Evolutionary conservation across 306 rosid species (phyloP), one percentile per base, ranked within the genome.

Genomic region (Alnus glutinosa): DNA sequence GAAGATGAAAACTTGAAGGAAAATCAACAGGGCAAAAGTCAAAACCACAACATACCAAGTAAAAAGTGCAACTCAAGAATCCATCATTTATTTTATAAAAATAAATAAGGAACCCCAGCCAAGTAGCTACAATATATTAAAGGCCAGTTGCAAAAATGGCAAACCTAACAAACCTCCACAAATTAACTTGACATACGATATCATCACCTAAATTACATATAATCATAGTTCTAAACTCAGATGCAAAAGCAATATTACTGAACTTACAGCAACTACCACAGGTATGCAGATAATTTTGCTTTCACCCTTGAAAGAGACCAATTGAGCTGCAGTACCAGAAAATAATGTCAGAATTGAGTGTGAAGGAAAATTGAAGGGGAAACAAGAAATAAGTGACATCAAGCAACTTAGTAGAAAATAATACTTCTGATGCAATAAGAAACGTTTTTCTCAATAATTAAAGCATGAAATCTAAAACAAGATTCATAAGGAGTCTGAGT

Each of bases 251-350:
- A 71, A 62, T 63, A 49, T 34, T 71, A 62, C 55, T 73, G 14
- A 76, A 91, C 96, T 91, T 84, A 91, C 93, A 67, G 96, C 96
- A 49, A 93, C 98, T 55, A 91, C 92, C 77, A 85, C 98, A 16
- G 93, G 98, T 76, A 91, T 89, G 88, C 89, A 83, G 77, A 90
- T 80, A 84, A 91, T 73, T 88, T 88, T 93, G 83, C 78, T 87
- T 77, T 91, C 94, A 11, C 93, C 97, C 78, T 88, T 86, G 77
- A 78, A 81, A 14, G 76, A 34, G 58, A 93, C 98, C 83, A 91
- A 74, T 86, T 91, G 97, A 77, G 97, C 98, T 93, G 93, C 90
- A 88, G 37, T 77, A 54, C 74, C 55, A 79, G 19, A 75, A 79
- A 18, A 72, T 28, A 77, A 70, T 68, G 34, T 68, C 28, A 68